These are phyloP conservation scores for Thermochaetoides thermophila DNA, from an alignment of 495 filamentous ascomycete genomes.

Conservation along the genomic window DNA sequence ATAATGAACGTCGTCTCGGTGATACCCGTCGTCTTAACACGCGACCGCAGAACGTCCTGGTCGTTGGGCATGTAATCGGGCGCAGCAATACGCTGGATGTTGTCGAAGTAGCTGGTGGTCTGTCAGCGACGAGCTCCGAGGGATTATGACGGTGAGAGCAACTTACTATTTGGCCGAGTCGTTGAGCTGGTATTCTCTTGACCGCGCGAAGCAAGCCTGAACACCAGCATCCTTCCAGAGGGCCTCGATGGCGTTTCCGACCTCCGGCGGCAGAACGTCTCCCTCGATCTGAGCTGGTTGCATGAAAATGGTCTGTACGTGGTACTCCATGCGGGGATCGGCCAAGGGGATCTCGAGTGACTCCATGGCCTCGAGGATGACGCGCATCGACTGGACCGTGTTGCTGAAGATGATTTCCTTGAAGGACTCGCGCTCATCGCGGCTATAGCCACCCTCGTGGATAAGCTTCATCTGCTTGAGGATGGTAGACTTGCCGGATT, in stretches of 20 bases:
- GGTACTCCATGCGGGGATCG: constrained; percentile 77
- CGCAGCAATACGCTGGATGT: constrained; percentile 79
- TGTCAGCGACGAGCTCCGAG: constrained; percentile 1
- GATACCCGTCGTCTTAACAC: constrained; percentile 98
- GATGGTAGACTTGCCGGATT: constrained; percentile 98
- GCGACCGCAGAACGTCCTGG: constrained; percentile 91
- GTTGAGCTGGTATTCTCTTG: constrained; percentile 92
- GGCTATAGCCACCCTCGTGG: constrained; percentile 66
- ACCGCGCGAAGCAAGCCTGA: constrained; percentile 88
- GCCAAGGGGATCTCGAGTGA: constrained; percentile 79
- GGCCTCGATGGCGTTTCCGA: constrained; percentile 81
- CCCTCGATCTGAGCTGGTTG: constrained; percentile 91
- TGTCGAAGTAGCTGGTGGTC: constrained; percentile 76
- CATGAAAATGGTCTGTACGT: constrained; percentile 93
- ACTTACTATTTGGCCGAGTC: constrained; percentile 96
- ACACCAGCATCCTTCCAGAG: constrained; percentile 93
- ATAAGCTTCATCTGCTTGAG: constrained; percentile 98
- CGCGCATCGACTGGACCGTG: constrained; percentile 89
- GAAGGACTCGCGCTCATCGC: constrained; percentile 68
- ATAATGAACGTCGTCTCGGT: constrained; percentile 98
- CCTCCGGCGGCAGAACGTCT: constrained; percentile 85
- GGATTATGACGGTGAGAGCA: neutral
- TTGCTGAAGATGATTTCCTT: constrained; percentile 99
- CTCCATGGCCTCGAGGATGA: constrained; percentile 94
- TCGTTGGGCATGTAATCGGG: constrained; percentile 94